Evolutionary conservation across 1,284 basidiomycete species (phyloP), one percentile per base, ranked within the genome.

Genomic region (Gomphus sp.): DNA sequence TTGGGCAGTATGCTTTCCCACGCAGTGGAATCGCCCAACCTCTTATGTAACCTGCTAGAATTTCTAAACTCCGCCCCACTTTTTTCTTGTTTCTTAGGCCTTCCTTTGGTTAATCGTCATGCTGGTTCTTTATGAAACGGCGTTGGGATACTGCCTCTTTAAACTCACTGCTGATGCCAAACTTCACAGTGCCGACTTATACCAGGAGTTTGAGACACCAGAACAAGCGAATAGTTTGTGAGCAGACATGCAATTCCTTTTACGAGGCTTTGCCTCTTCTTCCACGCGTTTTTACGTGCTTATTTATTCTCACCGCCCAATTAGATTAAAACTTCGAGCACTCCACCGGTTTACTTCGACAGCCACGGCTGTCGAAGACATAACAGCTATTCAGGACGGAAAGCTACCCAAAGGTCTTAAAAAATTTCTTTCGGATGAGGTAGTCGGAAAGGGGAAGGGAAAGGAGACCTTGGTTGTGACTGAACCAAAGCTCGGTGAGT

Each of bases 281-380:
- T 45, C n/a, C n/a, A 31, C 16, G 52, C 28, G 43, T 51, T 25
- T 10, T 49, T 49, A n/a, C 28, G 39, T 44, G 49, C 59, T 64
- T 33, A 58, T 43, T 18, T n/a, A 45, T 56, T 37, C 56, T 56
- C 55, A 56, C 48, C 48, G 7, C 41, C 25, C 10, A 11, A 31
- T 47, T 62, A 96, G 94, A 54, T 77, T 98, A 63, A 97, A 98
- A 76, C 78, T 99, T 60, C 93, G 96, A 71, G 92, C 93, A 47
- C 80, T 99, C 60, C 96, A 99, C 76, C 90, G 93, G 58, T 99
- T 99, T 74, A 90, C 90, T 41, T 96, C 93, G 52, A 98, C 96
- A 10, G 97, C 93, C 33, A 87, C 89, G 25, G 96, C 97, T n/a
- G 96, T 99, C n/a, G 95, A 98, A 74, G 96, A 98, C 71, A 87